Evolutionary conservation across 2,329 filamentous ascomycete genomes (phyloP), one percentile per base, ranked within the genome.

Genomic region (Coniochaeta sp.): DNA sequence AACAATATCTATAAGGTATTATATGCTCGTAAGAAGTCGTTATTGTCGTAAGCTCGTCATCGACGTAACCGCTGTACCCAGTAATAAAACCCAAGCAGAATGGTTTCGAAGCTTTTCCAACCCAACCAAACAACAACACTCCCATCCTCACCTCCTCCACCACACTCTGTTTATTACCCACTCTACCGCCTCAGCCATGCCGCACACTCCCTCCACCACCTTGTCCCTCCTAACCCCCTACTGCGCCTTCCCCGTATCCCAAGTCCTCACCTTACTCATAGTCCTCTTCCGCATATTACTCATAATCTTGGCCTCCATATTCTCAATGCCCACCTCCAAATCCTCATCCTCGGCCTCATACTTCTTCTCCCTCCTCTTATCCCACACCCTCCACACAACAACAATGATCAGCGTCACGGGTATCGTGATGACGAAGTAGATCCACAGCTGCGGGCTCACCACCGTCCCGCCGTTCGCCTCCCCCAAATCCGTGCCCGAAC

Each of bases 401-500:
- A 85, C 76, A 55, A 85, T 79, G 48, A 71, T 26, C 2, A 75
- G 60, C 0, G 82, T 85, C 50, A 83, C 57, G 3, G 82, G 82
- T 10, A 85, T 64, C 3, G 80, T 81, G 51, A 84, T 73, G 55
- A 69, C 79, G 57, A 84, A 85, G 67, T 84, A 85, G 50, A 85
- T 74, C 81, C 82, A 85, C 24, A 85, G 69, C 48, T 73, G 66
- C 16, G 69, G 62, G 10, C 76, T 78, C 14, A 83, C 76, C 47
- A 70, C 63, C 4, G 71, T 67, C 16, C 67, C 63, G 4, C 66
- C 63, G 49, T 63, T 68, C 38, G 31, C 27, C 33, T 31, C 48
- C 45, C 35, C 27, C n/a, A n/a, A n/a, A n/a, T n/a, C n/a, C n/a
- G n/a, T n/a, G n/a, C n/a, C n/a, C n/a, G n/a, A n/a, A n/a, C n/a